Evolutionary conservation across 2,329 filamentous ascomycete genomes (phyloP).

Genomic region (Alternaria triticina): DNA sequence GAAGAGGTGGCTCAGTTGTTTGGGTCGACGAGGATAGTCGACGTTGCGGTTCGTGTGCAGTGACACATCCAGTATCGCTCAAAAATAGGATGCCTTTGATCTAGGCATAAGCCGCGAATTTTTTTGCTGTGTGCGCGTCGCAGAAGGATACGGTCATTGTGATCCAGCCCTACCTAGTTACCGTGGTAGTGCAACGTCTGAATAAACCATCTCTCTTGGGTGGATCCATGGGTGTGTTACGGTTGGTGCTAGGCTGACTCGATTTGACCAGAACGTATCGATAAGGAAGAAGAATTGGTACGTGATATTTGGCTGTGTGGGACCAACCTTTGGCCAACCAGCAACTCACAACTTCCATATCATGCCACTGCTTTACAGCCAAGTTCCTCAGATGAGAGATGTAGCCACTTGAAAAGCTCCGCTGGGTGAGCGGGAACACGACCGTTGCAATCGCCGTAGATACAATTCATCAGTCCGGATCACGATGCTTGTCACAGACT

Average conservation of each 20-base stretch:
- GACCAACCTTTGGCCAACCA: background rate
- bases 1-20: background rate
- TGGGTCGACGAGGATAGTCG: background rate
- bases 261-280: background rate
- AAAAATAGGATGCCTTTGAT: background rate
- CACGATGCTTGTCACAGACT: background rate
- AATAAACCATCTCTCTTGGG: background rate
- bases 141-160: background rate
- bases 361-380: background rate
- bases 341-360: background rate
- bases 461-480: background rate
- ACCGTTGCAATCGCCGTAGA: background rate
- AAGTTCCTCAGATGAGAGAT: background rate
- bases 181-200: background rate
- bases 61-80: background rate
- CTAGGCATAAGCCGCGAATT: background rate
- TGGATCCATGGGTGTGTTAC: background rate
- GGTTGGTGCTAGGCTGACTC: background rate
- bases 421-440: background rate
- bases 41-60: background rate
- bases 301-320: background rate
- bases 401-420: background rate
- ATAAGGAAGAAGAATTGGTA: background rate
- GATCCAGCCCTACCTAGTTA: background rate
- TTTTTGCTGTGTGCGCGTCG: background rate